Evolutionary conservation across 371 early-diverging fungal species (phyloP), one percentile per base, ranked within the genome.

Genomic region (Amoeboradix gromovi): DNA sequence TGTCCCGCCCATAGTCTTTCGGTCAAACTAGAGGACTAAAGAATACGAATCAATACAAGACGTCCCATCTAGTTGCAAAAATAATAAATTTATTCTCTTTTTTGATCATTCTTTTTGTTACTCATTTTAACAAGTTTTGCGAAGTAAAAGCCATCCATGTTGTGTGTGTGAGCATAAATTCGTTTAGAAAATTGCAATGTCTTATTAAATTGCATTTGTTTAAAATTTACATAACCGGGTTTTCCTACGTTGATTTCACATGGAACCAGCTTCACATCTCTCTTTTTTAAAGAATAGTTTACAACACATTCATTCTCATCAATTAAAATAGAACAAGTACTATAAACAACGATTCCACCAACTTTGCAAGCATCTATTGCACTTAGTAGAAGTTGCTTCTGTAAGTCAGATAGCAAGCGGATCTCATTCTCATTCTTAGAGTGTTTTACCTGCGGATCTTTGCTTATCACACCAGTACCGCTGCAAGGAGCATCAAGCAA

Each of bases 91-190:
- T 48, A 12, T 12, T 12, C 22, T 48, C 22, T 12, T 48, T 48
- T 48, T 48, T 48, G 12, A 22, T 48, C 48, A 5, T 48, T 5
- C 48, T 48, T 48, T 68, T 75, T 78, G 73, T 82, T 81, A 1
- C 74, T 74, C 0, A 74, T 70, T 78, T 94, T 90, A 78, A 75
- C 68, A 88, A 99, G 87, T 73, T 97, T 98, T 66, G 95, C 92
- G 29, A 98, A 94, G 77, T 83, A 99, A 85, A 99, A 99, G 69
- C 99, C 99, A 79, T 99, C 98, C 95, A 97, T 95, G 78, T 98
- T 98, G 78, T 98, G 92, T 29, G 91, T 86, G 77, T 98, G 99
- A 31, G 98, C 97, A 79, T 96, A 99, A 80, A 88, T 91, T 70
- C 99, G 83, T 69, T 91, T 82, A 0, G 96, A 89, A 70, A 89